Percentiles rank a stretch among this genome's conserved stretches.
Conservation (phyloP, 2,329 filamentous ascomycete genomes). For the Cryoendolithus antarcticus region DNA sequence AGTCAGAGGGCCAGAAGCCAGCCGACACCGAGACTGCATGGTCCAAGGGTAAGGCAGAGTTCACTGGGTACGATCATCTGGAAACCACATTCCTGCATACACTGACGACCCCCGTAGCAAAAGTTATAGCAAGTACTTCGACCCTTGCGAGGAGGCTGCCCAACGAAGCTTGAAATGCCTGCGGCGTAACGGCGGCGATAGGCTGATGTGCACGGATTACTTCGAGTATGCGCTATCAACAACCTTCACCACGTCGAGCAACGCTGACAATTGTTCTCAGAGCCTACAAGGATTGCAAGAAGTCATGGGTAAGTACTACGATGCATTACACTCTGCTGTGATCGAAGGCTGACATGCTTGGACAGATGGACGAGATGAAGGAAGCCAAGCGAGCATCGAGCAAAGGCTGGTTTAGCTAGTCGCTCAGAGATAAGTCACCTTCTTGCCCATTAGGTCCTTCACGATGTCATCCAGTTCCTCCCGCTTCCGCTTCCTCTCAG, state of each 20-base stretch:
- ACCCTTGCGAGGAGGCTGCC: conserved; percentile 91
- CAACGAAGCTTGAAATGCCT: conserved; percentile 75
- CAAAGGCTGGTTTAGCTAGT: not conserved
- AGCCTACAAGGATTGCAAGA: conserved; percentile 89
- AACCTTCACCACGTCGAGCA: too few species aligned
- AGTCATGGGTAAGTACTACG: conserved; percentile 67
- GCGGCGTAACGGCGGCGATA: conserved; percentile 75
- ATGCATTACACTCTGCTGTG: conserved; percentile 1
- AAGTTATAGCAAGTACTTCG: conserved; percentile 76
- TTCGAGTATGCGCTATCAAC: conserved; percentile 59
- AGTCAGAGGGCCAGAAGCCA: too few species aligned
- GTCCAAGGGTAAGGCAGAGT: too few species aligned
- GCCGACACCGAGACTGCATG: too few species aligned
- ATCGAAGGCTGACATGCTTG: conserved; percentile 5
- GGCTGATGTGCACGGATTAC: conserved; percentile 83
- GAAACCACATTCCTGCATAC: too few species aligned
- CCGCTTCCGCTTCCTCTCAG: conserved; percentile 53
- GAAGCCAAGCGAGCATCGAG: conserved; percentile 25
- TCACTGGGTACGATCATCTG: too few species aligned
- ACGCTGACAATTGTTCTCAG: conserved; percentile 31
- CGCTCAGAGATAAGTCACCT: conserved; percentile 43
- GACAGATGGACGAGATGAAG: conserved; percentile 34
- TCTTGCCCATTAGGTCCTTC: conserved; percentile 58
- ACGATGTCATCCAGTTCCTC: conserved; percentile 72
- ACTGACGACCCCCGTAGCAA: conserved; percentile 46